phyloP scores from a whole-genome alignment of 2,329 filamentous ascomycete genomes.

The Trichoderma sp. region DNA sequence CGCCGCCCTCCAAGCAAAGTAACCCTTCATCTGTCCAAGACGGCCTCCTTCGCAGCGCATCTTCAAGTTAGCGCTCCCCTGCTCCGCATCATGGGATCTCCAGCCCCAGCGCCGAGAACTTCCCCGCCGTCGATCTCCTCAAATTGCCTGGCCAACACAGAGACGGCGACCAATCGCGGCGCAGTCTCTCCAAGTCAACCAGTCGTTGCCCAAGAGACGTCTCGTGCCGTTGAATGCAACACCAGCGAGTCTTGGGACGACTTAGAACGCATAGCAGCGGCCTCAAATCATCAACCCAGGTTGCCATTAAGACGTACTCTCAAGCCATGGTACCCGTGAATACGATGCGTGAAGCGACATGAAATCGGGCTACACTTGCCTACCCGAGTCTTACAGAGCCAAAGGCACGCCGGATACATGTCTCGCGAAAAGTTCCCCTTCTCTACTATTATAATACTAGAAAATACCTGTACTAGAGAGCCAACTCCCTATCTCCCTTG shows the following conservation, averaged over 20 bases:
- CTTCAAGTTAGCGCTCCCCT: neutral
- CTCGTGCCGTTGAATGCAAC: conserved; percentile 15
- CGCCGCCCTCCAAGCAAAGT: neutral
- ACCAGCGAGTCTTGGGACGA: neutral
- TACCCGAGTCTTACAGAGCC: neutral
- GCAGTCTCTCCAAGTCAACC: neutral
- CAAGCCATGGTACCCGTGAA: neutral
- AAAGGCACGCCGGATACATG: neutral
- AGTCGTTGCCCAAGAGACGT: neutral
- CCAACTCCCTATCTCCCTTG: neutral
- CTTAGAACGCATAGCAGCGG: neutral
- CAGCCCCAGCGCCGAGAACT: neutral
- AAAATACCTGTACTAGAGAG: neutral
- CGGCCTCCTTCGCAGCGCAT: neutral
- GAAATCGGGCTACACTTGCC: neutral
- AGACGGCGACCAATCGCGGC: neutral
- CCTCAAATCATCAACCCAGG: neutral
- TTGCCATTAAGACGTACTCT: neutral
- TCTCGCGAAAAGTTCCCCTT: too few relatives aligned
- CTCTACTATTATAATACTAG: neutral
- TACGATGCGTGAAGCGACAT: neutral
- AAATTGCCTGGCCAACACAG: neutral
- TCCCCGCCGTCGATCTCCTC: conserved; percentile 1
- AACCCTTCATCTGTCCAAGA: neutral
- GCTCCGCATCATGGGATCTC: conserved; percentile 16